A percentile compares a stretch with the other conserved stretches of the same genome.
Evolutionary conservation across 1,284 basidiomycete genomes (phyloP).

Genomic region (Ustilago esculenta): DNA sequence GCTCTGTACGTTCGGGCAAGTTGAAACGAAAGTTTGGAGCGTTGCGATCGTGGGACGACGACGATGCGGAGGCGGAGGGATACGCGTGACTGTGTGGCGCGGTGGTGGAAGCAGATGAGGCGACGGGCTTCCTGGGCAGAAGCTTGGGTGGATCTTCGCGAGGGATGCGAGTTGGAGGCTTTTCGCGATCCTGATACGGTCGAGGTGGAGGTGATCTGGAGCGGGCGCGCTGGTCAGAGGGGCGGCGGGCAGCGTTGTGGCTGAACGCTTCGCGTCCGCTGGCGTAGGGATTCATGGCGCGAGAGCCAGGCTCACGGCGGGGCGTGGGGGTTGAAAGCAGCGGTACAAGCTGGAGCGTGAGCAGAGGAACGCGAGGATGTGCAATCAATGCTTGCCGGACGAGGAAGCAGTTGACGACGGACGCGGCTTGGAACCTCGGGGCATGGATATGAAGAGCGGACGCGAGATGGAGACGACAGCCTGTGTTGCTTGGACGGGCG

Average conservation of each 20-base stretch:
- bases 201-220: slow-evolving; percentile 16
- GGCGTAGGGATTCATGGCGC: slow-evolving; percentile 11
- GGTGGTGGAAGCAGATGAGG: slow-evolving; percentile 2
- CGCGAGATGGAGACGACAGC: no score
- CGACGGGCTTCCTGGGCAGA: slow-evolving; percentile 9
- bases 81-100: slow-evolving; percentile 5
- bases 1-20: background rate
- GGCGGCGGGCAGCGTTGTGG: slow-evolving; percentile 8
- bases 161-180: background rate
- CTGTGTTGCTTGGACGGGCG: no score
- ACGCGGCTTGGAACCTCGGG: no score
- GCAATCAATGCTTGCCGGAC: no score
- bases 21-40: background rate
- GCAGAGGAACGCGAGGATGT: background rate
- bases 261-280: slow-evolving; percentile 8
- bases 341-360: background rate
- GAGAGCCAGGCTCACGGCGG: slow-evolving; percentile 1
- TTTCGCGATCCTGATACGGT: background rate
- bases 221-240: slow-evolving; percentile 12
- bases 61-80: slow-evolving; percentile 6
- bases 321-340: background rate
- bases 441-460: no score
- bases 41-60: slow-evolving; percentile 3
- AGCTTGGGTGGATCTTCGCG: slow-evolving; percentile 14
- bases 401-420: no score